Percentiles rank a stretch among this genome's conserved stretches.
These are phyloP conservation scores for Eimeria necatrix DNA, from an alignment of 169 alveolate genomes.

Conservation along the genomic window DNA sequence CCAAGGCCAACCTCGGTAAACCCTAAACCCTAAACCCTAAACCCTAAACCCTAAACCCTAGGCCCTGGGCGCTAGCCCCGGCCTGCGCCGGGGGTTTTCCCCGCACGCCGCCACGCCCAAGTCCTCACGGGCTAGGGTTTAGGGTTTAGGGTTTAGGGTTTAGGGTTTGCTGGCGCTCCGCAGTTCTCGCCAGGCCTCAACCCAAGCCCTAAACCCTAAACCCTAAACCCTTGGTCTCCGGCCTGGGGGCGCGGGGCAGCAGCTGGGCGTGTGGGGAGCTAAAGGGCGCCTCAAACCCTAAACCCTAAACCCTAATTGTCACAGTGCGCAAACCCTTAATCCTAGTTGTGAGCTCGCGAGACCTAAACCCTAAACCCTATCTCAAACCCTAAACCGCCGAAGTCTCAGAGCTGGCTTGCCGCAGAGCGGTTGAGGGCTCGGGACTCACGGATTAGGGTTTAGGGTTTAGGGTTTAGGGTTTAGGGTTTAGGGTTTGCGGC, in stretches of 20 bases:
- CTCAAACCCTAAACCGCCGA: neutral
- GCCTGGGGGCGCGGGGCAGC: no score
- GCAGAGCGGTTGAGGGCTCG: neutral
- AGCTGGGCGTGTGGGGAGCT: no score
- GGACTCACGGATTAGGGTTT: neutral
- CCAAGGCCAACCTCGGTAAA: conserved; percentile 86
- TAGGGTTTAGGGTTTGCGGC: conserved; percentile 55
- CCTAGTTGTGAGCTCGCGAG: neutral
- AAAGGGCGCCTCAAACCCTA: no score
- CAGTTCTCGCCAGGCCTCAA: no score
- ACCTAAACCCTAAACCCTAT: neutral
- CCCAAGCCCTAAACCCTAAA: no score
- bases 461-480: conserved; percentile 38
- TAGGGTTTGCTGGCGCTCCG: no score
- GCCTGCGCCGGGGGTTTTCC: no score
- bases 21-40: conserved; percentile 23
- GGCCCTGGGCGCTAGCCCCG: no score
- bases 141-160: no score
- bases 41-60: neutral
- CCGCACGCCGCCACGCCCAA: no score
- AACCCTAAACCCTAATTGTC: conserved; percentile 5
- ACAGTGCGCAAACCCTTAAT: neutral
- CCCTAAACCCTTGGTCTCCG: no score
- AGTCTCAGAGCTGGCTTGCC: neutral
- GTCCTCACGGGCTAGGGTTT: no score